Conservation (phyloP, 805 yeast genomes). For the Wickerhamomyces subpelliculosus region DNA sequence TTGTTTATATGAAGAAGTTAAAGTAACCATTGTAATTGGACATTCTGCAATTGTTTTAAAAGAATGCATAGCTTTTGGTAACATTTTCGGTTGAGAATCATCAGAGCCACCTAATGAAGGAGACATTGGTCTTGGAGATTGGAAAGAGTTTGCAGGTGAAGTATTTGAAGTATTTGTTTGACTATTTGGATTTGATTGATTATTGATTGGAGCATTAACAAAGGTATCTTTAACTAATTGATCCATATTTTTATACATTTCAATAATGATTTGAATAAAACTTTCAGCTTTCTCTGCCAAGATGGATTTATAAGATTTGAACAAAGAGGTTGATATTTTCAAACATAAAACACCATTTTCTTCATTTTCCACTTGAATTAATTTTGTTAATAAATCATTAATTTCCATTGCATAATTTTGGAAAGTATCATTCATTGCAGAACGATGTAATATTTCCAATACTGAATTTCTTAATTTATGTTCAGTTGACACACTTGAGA, state of each 20-base stretch:
- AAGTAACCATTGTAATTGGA: conserved; percentile 92
- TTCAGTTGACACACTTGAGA: conserved; percentile 57
- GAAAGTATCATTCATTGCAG: conserved; percentile 76
- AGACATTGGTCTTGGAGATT: conserved; percentile 30
- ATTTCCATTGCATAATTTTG: conserved; percentile 61
- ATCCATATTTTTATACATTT: conserved; percentile 75
- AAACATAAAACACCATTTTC: conserved; percentile 90
- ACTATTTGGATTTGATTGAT: conserved; percentile 24
- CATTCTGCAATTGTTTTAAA: conserved; percentile 93
- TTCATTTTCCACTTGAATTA: conserved; percentile 78
- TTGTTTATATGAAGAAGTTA: conserved; percentile 81
- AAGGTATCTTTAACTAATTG: conserved; percentile 67
- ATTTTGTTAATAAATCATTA: conserved; percentile 48
- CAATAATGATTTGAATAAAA: conserved; percentile 68
- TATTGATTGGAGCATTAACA: conserved; percentile 30
- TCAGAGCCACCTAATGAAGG: conserved; percentile 32
- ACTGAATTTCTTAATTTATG: conserved; percentile 71
- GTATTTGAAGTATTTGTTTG: conserved; percentile 1
- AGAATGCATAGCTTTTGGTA: conserved; percentile 67
- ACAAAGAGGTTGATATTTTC: conserved; percentile 79
- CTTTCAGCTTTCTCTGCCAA: conserved; percentile 68
- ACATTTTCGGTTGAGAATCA: conserved; percentile 38
- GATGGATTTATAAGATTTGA: conserved; percentile 70
- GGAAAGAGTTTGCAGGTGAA: conserved; percentile 16
- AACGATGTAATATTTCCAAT: conserved; percentile 72